Evolutionary conservation across 768 basidiomycete species (phyloP).

Genomic region (Termitomyces bulborhizus): DNA sequence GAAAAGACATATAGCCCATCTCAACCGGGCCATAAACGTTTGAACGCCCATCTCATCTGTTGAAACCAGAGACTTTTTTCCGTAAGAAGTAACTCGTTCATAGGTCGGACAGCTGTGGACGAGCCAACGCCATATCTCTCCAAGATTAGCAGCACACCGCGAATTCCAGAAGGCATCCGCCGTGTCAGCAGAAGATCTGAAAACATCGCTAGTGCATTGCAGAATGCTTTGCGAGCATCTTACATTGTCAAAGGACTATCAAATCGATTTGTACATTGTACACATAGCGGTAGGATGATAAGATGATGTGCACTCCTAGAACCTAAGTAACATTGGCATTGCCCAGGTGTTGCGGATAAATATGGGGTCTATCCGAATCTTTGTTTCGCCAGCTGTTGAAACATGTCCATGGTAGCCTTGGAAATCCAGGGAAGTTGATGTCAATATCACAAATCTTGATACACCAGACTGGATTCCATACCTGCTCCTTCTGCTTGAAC

Average conservation of each 20-base stretch:
- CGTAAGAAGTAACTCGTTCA: too few species aligned
- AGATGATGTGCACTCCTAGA: neutral
- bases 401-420: conserved; percentile 92
- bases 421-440: neutral
- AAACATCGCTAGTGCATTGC: neutral
- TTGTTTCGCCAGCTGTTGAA: conserved; percentile 63
- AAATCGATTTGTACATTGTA: neutral
- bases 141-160: too few species aligned
- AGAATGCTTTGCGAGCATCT: too few species aligned
- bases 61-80: too few species aligned
- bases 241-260: too few species aligned
- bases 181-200: neutral
- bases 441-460: neutral
- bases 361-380: conserved; percentile 4
- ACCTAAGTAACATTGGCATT: neutral
- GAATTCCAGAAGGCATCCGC: too few species aligned
- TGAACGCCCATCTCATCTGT: too few species aligned
- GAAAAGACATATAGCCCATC: too few species aligned
- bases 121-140: too few species aligned
- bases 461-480: conserved; percentile 5
- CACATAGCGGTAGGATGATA: neutral
- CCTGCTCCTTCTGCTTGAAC: conserved; percentile 73
- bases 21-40: too few species aligned
- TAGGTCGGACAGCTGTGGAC: too few species aligned
- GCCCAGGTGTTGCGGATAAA: neutral